Evolutionary conservation across 2,329 filamentous ascomycete species (phyloP).

Genomic region (Talaromyces funiculosus): DNA sequence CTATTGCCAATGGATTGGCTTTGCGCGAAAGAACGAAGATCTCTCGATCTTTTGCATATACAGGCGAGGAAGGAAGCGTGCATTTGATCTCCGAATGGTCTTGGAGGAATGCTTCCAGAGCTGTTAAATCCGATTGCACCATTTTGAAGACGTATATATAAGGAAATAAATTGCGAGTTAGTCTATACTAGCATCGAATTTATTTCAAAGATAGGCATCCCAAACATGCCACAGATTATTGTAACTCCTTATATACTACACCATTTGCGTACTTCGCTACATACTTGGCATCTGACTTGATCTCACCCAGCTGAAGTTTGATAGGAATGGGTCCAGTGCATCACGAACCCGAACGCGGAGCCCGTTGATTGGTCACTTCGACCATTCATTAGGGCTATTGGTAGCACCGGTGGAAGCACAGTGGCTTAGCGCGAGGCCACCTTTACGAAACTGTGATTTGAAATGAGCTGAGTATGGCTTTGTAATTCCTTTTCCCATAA

Average conservation of each 20-base stretch:
- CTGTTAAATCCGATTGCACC: not conserved
- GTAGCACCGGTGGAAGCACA: too few species aligned
- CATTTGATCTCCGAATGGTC: constrained; percentile 5
- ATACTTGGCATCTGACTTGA: not conserved
- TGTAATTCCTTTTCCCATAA: too few species aligned
- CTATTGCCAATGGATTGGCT: constrained; percentile 18
- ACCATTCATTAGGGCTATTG: not conserved
- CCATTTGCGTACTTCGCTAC: not conserved
- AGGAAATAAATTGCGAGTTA: not conserved
- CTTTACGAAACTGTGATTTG: too few species aligned
- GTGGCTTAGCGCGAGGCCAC: too few species aligned
- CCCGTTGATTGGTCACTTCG: not conserved
- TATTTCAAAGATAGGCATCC: not conserved
- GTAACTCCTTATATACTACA: not conserved
- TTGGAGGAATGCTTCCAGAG: constrained; percentile 1
- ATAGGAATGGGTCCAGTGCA: not conserved
- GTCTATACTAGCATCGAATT: not conserved
- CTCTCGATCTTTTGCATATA: not conserved
- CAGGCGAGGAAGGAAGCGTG: constrained; percentile 8
- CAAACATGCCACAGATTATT: too few species aligned
- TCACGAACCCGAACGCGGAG: constrained; percentile 6
- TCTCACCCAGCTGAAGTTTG: not conserved
- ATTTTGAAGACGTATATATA: not conserved
- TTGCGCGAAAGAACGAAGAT: constrained; percentile 1
- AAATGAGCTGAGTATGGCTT: not conserved